Conservation (phyloP, 805 yeast genomes). For the Saccharomycopsis sp. region DNA sequence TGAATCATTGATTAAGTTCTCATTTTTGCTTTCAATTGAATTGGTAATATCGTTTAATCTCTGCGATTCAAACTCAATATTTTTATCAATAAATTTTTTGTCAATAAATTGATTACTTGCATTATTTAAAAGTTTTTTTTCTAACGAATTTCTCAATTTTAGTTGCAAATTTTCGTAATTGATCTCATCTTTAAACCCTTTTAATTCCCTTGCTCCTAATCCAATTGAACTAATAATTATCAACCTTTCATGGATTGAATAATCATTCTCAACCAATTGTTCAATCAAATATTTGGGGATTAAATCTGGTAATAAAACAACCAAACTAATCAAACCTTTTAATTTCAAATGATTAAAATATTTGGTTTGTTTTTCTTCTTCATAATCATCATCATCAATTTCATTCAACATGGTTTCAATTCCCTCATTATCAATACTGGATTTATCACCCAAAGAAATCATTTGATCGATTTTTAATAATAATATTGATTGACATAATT, state of each 20-base stretch:
- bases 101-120: not conserved
- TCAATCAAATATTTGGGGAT: conserved; percentile 13
- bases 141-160: too few relatives aligned
- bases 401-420: not conserved
- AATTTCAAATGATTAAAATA: conserved; percentile 12
- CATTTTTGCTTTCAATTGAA: conserved; percentile 2
- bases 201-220: conserved; percentile 60
- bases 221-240: conserved; percentile 57
- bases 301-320: conserved; percentile 2
- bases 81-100: not conserved
- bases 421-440: not conserved
- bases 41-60: conserved; percentile 9
- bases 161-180: conserved; percentile 8
- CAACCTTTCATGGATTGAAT: conserved; percentile 71
- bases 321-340: conserved; percentile 7
- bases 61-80: conserved; percentile 5
- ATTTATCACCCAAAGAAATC: conserved; percentile 1
- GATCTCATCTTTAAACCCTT: conserved; percentile 45
- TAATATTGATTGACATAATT: conserved; percentile 7
- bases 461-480: conserved; percentile 9
- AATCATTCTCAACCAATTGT: conserved; percentile 54
- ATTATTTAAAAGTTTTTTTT: conserved; percentile 7
- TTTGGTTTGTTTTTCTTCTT: conserved; percentile 2
- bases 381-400: not conserved
- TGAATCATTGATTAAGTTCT: not conserved